Evolutionary conservation across 1,284 basidiomycete genomes (phyloP).

Genomic region (Ceratobasidium sp.): DNA sequence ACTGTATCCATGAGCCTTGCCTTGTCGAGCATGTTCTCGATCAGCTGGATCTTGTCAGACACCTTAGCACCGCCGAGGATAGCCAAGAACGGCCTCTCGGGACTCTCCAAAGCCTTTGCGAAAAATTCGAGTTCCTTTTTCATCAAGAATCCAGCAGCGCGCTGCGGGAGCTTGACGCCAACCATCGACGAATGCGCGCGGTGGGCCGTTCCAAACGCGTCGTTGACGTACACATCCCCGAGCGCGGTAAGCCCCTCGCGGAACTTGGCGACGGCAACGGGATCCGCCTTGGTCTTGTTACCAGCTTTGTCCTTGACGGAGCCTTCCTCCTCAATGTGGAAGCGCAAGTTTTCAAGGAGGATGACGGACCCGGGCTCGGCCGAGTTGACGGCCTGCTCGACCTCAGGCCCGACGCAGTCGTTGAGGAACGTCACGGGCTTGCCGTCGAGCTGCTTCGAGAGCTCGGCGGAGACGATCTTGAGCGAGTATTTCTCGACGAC

Average conservation of each 20-base stretch:
- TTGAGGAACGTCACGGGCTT: slow-evolving; percentile 83
- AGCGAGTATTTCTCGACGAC: slow-evolving; percentile 91
- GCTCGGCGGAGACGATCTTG: slow-evolving; percentile 82
- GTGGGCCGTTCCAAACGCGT: slow-evolving; percentile 98
- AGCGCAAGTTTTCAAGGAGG: slow-evolving; percentile 96
- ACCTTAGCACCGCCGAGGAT: slow-evolving; percentile 99
- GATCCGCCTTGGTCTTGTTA: slow-evolving; percentile 92
- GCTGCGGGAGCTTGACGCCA: slow-evolving; percentile 91
- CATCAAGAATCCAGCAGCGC: slow-evolving; percentile 96
- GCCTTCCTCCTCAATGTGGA: slow-evolving; percentile 99
- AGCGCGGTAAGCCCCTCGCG: slow-evolving; percentile 88
- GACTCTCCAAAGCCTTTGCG: slow-evolving; percentile 95
- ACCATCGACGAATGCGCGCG: slow-evolving; percentile 99
- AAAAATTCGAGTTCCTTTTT: slow-evolving; percentile 99
- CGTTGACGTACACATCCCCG: slow-evolving; percentile 98
- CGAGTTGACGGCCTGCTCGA: slow-evolving; percentile 79
- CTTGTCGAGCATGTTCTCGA: slow-evolving; percentile 99
- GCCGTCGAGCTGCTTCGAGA: slow-evolving; percentile 71
- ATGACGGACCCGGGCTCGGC: slow-evolving; percentile 84
- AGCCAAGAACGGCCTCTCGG: slow-evolving; percentile 95
- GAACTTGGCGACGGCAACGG: slow-evolving; percentile 85
- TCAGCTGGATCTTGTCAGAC: slow-evolving; percentile 98
- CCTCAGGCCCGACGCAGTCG: slow-evolving; percentile 88
- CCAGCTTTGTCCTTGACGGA: slow-evolving; percentile 92
- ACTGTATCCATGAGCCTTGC: slow-evolving; percentile 55